Evolutionary conservation across 306 rosid genomes (phyloP).

Genomic region (Vigna hirtella): DNA sequence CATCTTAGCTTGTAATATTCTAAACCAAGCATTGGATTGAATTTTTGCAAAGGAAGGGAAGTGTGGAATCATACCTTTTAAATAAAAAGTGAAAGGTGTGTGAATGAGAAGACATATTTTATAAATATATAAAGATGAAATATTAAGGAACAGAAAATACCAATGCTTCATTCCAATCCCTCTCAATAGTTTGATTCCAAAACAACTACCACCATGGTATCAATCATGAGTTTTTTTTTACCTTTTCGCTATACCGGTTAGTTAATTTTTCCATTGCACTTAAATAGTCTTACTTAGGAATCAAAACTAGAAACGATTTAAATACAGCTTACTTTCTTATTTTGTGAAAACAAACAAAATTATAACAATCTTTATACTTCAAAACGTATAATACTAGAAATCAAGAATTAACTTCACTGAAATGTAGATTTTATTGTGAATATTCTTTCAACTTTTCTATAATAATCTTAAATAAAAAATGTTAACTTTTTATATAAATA

Average conservation of each 20-base stretch:
- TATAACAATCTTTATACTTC: too few species aligned
- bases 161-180: slow-evolving; percentile 30
- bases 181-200: slow-evolving; percentile 17
- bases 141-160: slow-evolving; percentile 37
- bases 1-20: slow-evolving; percentile 26
- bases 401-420: too few species aligned
- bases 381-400: too few species aligned
- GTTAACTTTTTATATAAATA: too few species aligned
- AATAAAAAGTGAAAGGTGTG: slow-evolving; percentile 20
- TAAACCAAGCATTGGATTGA: slow-evolving; percentile 20
- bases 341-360: too few species aligned
- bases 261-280: too few species aligned
- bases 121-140: slow-evolving; percentile 32
- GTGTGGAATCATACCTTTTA: slow-evolving; percentile 33
- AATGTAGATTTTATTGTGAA: too few species aligned
- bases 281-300: too few species aligned
- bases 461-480: too few species aligned
- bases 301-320: too few species aligned
- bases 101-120: slow-evolving; percentile 28
- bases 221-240: background rate
- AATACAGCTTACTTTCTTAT: too few species aligned
- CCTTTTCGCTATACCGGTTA: background rate
- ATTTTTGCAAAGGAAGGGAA: slow-evolving; percentile 36
- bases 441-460: too few species aligned
- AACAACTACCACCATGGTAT: background rate